These are phyloP conservation scores for Talaromyces sp. DNA, from an alignment of 2,329 filamentous ascomycete species.

Conservation along the genomic window DNA sequence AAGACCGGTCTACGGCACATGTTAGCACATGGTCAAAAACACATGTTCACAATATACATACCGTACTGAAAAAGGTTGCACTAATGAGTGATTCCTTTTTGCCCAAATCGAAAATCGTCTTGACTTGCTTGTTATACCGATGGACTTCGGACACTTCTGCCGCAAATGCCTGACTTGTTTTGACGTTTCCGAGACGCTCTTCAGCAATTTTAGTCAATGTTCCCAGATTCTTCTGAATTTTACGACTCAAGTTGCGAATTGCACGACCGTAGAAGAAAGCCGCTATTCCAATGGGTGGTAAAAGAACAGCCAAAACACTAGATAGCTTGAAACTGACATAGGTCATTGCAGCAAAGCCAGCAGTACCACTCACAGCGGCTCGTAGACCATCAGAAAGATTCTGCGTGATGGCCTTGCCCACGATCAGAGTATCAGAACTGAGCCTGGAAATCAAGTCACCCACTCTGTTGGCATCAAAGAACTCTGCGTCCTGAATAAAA, in stretches of 20 bases:
- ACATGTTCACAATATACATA: constrained; percentile 20
- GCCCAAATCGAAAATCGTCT: constrained; percentile 85
- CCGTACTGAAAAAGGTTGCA: constrained; percentile 76
- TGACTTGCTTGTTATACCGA: constrained; percentile 87
- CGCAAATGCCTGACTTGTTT: constrained; percentile 92
- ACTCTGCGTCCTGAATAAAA: constrained; percentile 95
- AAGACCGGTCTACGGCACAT: constrained; percentile 64
- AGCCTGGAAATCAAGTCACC: constrained; percentile 94
- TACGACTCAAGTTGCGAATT: constrained; percentile 81
- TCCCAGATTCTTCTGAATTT: constrained; percentile 90
- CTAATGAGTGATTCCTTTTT: constrained; percentile 81
- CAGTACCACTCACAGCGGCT: constrained; percentile 80
- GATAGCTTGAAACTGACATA: constrained; percentile 90
- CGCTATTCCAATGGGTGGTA: constrained; percentile 82
- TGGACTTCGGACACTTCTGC: constrained; percentile 85
- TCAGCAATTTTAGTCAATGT: constrained; percentile 95
- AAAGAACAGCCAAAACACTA: constrained; percentile 76
- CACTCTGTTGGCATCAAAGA: constrained; percentile 96
- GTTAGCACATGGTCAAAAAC: background rate
- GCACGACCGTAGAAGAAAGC: constrained; percentile 88
- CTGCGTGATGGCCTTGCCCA: constrained; percentile 97
- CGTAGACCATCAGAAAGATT: constrained; percentile 95
- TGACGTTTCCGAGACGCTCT: constrained; percentile 93
- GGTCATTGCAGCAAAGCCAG: constrained; percentile 90
- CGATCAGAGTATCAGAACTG: constrained; percentile 93